Conservation (phyloP, 2,329 filamentous ascomycete genomes). For the Raffaelea deltoideospora region DNA sequence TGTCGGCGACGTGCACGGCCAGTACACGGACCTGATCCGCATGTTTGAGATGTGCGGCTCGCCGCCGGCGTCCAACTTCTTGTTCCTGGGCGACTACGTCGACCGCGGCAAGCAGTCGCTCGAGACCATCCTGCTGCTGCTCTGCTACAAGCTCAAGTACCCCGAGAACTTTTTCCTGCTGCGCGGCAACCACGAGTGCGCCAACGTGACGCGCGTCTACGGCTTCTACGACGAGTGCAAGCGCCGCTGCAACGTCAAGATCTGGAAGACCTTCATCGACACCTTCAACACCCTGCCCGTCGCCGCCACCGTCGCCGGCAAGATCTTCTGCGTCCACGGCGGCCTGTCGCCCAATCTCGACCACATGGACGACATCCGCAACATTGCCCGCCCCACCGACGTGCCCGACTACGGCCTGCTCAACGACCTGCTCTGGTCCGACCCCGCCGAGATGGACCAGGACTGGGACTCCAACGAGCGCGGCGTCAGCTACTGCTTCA, state of each 20-base stretch:
- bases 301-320: conserved; percentile 88
- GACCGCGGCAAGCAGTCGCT: conserved; percentile 92
- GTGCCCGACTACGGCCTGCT: conserved; percentile 92
- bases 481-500: conserved; percentile 96
- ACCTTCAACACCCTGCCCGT: conserved; percentile 94
- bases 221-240: conserved; percentile 99
- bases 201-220: conserved; percentile 89
- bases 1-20: conserved; percentile 90
- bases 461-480: conserved; percentile 97
- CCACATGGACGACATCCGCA: conserved; percentile 97
- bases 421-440: conserved; percentile 93
- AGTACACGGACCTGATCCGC: conserved; percentile 89
- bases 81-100: conserved; percentile 93
- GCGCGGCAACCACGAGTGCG: conserved; percentile 91
- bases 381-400: conserved; percentile 89
- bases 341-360: conserved; percentile 81
- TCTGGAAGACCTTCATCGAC: conserved; percentile 97
- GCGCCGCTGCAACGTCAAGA: conserved; percentile 85
- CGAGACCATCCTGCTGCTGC: conserved; percentile 80
- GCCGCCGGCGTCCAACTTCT: conserved; percentile 77
- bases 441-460: conserved; percentile 93
- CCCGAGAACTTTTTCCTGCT: conserved; percentile 96
- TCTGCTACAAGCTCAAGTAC: conserved; percentile 96
- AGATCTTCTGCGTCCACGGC: conserved; percentile 96
- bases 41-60: conserved; percentile 99